Evolutionary conservation across 306 rosid species (phyloP), one percentile per base, ranked within the genome.

Genomic region (Ormosia semicastrata): DNA sequence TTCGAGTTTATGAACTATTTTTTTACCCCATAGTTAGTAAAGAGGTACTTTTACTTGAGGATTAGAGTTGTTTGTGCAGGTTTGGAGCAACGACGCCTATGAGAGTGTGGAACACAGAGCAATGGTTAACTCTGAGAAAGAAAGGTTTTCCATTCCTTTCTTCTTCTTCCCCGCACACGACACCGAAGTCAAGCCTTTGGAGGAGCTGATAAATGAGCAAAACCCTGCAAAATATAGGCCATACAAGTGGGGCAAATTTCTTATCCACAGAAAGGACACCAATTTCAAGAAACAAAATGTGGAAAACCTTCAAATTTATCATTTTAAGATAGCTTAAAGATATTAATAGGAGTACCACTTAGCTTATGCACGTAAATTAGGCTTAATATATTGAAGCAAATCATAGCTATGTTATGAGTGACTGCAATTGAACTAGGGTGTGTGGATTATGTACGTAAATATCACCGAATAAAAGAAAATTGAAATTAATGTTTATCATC

Each of bases 81-180:
- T 94, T 73, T 94, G 96, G 98, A 92, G 93, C 87, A 94, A 92
- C 76, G 97, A 87, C 11, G 77, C 73, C 2, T 94, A 92, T 50
- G 91, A 92, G 84, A 92, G 95, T 43, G 92, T 88, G 79, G 96
- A 94, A 66, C 98, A 94, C 78, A 83, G 97, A 32, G 98, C 62
- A 74, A 84, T 83, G 80, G 97, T 92, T 73, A 94, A 92, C 43
- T 76, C 84, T 8, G 87, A 49, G 79, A 92, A 66, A 77, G 95
- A 87, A 47, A 89, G 97, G 88, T 79, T 87, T 81, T 94, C 98
- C 0, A 60, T 94, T 64, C 97, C 98, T 0, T 90, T 89, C 77
- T 91, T 91, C 84, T 83, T 91, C 68, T 24, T 70, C 40, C 95
- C 91, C 2, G 75, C 83, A 2, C 90, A 86, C 14, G 41, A 87